Conservation (phyloP, 2,329 filamentous ascomycete genomes). For the Arthroderma sp. region DNA sequence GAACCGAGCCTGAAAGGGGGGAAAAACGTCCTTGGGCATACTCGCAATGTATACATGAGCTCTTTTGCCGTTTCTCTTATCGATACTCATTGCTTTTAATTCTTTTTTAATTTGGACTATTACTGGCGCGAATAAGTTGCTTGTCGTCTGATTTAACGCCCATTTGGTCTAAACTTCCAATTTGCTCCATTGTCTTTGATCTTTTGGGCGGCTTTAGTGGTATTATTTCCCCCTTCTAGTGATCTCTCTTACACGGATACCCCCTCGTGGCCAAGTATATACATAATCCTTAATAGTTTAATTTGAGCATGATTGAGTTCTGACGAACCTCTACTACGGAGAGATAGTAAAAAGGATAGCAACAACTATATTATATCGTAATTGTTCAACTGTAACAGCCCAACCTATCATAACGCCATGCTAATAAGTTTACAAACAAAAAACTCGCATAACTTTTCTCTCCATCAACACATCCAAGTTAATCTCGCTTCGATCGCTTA, state of each 20-base stretch:
- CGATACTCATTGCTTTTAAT: not conserved
- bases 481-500: not conserved
- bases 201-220: not conserved
- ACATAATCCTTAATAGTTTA: constrained; percentile 3
- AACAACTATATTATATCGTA: not conserved
- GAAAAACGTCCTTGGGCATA: not conserved
- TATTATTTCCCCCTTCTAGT: not conserved
- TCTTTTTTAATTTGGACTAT: not conserved
- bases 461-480: not conserved
- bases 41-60: constrained; percentile 3
- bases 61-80: not conserved
- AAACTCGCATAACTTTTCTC: not conserved
- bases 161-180: not conserved
- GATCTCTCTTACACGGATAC: not conserved
- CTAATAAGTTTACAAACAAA: not conserved
- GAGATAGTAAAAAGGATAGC: not conserved
- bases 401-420: constrained; percentile 4
- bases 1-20: not conserved
- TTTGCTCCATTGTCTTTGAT: not conserved
- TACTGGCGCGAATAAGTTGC: not conserved
- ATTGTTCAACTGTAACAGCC: not conserved
- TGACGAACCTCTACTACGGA: not conserved
- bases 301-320: not conserved
- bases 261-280: not conserved
- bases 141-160: not conserved